Evolutionary conservation across 2,329 filamentous ascomycete genomes (phyloP), one percentile per base, ranked within the genome.

Genomic region (Chaetomium globosum): DNA sequence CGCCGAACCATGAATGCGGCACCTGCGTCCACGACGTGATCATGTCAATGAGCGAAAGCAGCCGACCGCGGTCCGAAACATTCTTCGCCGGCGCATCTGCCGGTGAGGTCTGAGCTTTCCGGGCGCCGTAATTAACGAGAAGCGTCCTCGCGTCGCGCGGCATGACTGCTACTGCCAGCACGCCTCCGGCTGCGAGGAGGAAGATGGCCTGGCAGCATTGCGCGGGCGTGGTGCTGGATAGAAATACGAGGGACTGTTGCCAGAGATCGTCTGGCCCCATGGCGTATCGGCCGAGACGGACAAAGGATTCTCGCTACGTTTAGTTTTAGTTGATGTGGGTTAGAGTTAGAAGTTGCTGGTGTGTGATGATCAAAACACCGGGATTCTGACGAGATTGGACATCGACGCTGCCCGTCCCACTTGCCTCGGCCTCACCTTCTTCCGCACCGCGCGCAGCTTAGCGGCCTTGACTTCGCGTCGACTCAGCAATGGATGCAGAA

Each of bases 1-100:
- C 90, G 52, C 83, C 84, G 77, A 98, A 98, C 88, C 91, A 98
- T 67, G 85, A 85, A 78, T 98, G 95, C 26, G 94, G 93, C 43
- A 97, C 89, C 74, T 86, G 85, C 70, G 78, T 78, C 53, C 77
- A 68, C 1, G 79, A 77, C 4, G 80, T 78, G 65, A 80, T 51
- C 60, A 71, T 71, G 60, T 72, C 71, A 49, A 81, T 61, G 33
- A 77, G 49, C 5, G 64, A 69, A 58, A 74, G 63, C 23, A 79
- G 59, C 28, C 61, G 36, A 54, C 60, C 58, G 21, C 51, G 19
- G 33, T 23, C 39, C 62, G 51, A 33, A n/a, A 26, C 36, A 21
- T 21, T 52, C 19, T n/a, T 9, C 54, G 58, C 16, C 3, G 51
- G 26, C 16, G 33, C 21, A 26, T 56, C 39, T 49, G 58, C 53